Percentiles rank a stretch among this genome's conserved stretches.
Evolutionary conservation across 2,329 filamentous ascomycete genomes (phyloP).

Genomic region (Exophiala sideris): DNA sequence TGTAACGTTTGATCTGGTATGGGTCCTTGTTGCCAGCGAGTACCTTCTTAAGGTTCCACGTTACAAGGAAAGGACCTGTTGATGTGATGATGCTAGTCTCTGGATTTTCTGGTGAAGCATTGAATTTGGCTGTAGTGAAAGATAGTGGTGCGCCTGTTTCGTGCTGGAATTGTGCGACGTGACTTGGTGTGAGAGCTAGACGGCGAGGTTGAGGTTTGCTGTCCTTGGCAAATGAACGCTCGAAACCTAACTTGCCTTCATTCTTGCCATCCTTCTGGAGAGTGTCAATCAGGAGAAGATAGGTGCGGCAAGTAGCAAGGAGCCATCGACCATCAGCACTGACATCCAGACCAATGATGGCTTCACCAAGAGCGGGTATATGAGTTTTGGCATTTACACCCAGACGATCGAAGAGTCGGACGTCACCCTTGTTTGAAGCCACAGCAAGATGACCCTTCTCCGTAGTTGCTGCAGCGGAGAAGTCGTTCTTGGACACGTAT

Average conservation of each 20-base stretch:
- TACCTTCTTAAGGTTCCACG: slow-evolving; percentile 93
- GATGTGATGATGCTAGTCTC: slow-evolving; percentile 97
- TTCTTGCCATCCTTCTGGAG: slow-evolving; percentile 92
- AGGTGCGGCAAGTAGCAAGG: slow-evolving; percentile 88
- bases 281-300: slow-evolving; percentile 88
- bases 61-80: slow-evolving; percentile 93
- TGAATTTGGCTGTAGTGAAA: slow-evolving; percentile 92
- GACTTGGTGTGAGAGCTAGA: slow-evolving; percentile 80
- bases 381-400: slow-evolving; percentile 98
- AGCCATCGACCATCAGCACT: slow-evolving; percentile 96
- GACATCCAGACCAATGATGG: slow-evolving; percentile 91
- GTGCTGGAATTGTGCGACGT: slow-evolving; percentile 95
- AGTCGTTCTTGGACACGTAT: slow-evolving; percentile 95
- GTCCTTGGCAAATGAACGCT: slow-evolving; percentile 87
- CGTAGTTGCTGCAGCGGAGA: slow-evolving; percentile 89
- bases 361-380: slow-evolving; percentile 89
- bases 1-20: slow-evolving; percentile 95
- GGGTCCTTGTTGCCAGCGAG: slow-evolving; percentile 76
- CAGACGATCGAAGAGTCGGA: slow-evolving; percentile 91
- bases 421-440: slow-evolving; percentile 95
- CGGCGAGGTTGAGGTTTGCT: slow-evolving; percentile 90
- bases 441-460: slow-evolving; percentile 97
- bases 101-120: slow-evolving; percentile 72
- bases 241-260: slow-evolving; percentile 95
- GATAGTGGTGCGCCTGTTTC: slow-evolving; percentile 83